Evolutionary conservation across 768 basidiomycete species (phyloP).

Genomic region (Mycena rebaudengoi): DNA sequence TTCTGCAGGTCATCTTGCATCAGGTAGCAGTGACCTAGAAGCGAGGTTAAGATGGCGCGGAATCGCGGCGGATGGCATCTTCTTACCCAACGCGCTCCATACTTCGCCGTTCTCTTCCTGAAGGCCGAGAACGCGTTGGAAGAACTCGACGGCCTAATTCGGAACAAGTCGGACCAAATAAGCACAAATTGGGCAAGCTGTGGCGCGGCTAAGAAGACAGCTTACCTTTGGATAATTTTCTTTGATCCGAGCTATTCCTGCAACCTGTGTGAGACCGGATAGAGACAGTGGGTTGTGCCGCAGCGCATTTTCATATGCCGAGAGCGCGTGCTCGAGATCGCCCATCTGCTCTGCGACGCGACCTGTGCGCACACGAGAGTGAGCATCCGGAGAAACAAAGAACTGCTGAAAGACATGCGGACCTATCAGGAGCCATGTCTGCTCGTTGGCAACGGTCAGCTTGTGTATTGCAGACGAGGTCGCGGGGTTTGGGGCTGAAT

Average conservation of each 20-base stretch:
- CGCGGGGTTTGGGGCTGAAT: slow-evolving; percentile 39
- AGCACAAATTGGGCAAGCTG: slow-evolving; percentile 26
- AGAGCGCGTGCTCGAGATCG: slow-evolving; percentile 91
- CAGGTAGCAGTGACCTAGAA: slow-evolving; percentile 91
- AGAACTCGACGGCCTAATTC: slow-evolving; percentile 91
- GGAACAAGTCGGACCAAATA: slow-evolving; percentile 35
- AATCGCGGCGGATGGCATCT: slow-evolving; percentile 16
- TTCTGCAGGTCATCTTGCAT: slow-evolving; percentile 99
- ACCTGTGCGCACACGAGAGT: slow-evolving; percentile 58
- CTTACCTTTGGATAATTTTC: slow-evolving; percentile 96
- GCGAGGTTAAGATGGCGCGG: neutral
- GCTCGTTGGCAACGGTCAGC: slow-evolving; percentile 87
- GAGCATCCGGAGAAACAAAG: slow-evolving; percentile 14
- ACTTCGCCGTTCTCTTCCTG: slow-evolving; percentile 98
- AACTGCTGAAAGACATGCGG: slow-evolving; percentile 32
- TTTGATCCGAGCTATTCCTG: slow-evolving; percentile 95
- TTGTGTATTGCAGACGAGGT: slow-evolving; percentile 70
- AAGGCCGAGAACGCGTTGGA: slow-evolving; percentile 88
- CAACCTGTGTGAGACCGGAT: slow-evolving; percentile 91
- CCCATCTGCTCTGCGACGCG: slow-evolving; percentile 95
- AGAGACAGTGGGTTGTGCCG: slow-evolving; percentile 94
- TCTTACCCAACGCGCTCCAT: slow-evolving; percentile 92
- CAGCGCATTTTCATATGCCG: slow-evolving; percentile 94
- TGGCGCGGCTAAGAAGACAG: slow-evolving; percentile 35
- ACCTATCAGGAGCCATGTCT: slow-evolving; percentile 97